These are phyloP conservation scores for Sporobolus alterniflorus DNA, from an alignment of 202 grass and related monocot species.

Conservation along the genomic window DNA sequence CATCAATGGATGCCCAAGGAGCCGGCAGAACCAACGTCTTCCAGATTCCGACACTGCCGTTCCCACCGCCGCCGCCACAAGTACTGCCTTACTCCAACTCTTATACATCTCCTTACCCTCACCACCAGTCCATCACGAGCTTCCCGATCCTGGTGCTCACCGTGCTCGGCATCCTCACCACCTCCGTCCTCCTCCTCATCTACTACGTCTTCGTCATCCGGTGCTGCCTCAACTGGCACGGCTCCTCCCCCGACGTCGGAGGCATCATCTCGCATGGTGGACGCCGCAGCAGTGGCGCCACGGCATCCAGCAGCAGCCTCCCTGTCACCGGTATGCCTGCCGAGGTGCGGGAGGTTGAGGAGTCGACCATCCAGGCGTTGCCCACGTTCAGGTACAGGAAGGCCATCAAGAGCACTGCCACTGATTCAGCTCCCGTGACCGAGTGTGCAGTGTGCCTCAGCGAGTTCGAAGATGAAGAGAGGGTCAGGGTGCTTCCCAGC, in stretches of 20 bases:
- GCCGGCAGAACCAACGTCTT: neutral
- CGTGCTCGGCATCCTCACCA: slow-evolving; percentile 69
- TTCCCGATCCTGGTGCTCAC: slow-evolving; percentile 75
- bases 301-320: neutral
- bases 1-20: slow-evolving; percentile 37
- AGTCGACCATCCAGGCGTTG: slow-evolving; percentile 49
- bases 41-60: neutral
- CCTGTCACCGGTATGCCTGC: neutral
- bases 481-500: slow-evolving; percentile 63
- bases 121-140: slow-evolving; percentile 38
- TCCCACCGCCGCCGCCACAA: neutral
- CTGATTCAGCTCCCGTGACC: neutral
- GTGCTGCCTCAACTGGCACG: slow-evolving; percentile 74
- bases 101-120: neutral
- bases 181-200: slow-evolving; percentile 70
- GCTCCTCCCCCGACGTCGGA: neutral
- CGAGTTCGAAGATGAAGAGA: slow-evolving; percentile 83
- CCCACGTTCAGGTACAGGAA: slow-evolving; percentile 63
- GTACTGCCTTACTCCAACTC: neutral
- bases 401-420: neutral
- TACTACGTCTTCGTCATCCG: slow-evolving; percentile 93
- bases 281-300: neutral
- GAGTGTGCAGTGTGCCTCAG: slow-evolving; percentile 82
- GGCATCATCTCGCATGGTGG: neutral
- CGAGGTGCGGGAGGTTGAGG: slow-evolving; percentile 43